Conservation (phyloP, 768 basidiomycete species). For the Naganishia randhawae region DNA sequence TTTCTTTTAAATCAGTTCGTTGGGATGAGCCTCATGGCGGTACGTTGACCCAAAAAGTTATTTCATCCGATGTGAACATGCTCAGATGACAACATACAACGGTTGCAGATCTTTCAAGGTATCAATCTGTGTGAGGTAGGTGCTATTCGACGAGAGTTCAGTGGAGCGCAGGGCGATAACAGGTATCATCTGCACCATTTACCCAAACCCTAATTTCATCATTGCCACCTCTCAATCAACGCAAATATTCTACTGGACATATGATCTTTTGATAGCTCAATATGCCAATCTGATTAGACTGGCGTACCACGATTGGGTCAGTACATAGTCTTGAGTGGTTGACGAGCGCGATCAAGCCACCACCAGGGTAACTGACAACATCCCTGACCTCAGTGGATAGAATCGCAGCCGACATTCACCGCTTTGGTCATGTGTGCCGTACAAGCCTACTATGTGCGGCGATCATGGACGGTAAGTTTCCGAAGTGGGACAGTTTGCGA, state of each 20-base stretch:
- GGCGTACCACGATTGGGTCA: conserved; percentile 20
- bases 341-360: no score
- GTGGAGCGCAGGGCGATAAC: no score
- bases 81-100: neutral
- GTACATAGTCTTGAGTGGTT: neutral
- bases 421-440: conserved; percentile 16
- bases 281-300: conserved; percentile 1
- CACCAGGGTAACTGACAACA: neutral
- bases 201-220: no score
- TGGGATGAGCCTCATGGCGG: conserved; percentile 13
- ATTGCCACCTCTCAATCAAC: conserved; percentile 13
- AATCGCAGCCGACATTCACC: conserved; percentile 9
- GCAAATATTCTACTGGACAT: conserved; percentile 11
- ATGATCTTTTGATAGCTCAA: conserved; percentile 1
- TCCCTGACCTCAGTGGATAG: conserved; percentile 1
- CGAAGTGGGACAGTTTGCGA: no score
- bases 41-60: neutral
- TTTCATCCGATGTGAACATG: neutral
- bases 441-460: conserved; percentile 16
- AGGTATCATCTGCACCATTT: no score
- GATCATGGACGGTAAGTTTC: conserved; percentile 24
- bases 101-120: conserved; percentile 3
- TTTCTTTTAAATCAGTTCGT: neutral
- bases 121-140: conserved; percentile 9
- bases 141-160: no score